These are phyloP conservation scores for Mycena rebaudengoi DNA, from an alignment of 768 basidiomycete species.

Conservation along the genomic window DNA sequence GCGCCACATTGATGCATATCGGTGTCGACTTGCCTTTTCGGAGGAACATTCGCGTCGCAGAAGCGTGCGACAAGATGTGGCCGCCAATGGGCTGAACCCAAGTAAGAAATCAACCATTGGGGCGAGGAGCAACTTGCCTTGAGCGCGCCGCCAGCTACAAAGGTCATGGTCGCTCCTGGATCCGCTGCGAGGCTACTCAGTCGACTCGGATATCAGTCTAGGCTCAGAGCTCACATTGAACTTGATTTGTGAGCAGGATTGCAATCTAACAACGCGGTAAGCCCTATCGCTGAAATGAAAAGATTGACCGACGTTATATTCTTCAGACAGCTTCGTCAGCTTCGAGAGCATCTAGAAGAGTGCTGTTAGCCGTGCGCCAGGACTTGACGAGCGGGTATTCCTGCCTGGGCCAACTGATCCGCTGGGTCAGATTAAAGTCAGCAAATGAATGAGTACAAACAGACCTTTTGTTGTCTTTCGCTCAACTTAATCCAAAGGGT, in stretches of 20 bases:
- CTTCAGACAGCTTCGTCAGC: conserved; percentile 90
- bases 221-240: conserved; percentile 66
- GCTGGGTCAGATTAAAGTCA: not conserved
- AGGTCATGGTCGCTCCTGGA: conserved; percentile 94
- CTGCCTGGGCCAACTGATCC: conserved; percentile 82
- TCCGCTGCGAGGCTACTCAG: conserved; percentile 63
- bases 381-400: not conserved
- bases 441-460: conserved; percentile 17
- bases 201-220: not conserved
- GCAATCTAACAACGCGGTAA: conserved; percentile 64
- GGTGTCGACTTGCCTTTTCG: conserved; percentile 71
- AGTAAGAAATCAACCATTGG: conserved; percentile 24
- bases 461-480: conserved; percentile 90
- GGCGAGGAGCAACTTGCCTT: conserved; percentile 65
- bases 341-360: conserved; percentile 83
- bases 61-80: conserved; percentile 88
- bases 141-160: conserved; percentile 91
- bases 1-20: not conserved
- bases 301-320: conserved; percentile 74
- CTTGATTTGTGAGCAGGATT: conserved; percentile 92
- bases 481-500: conserved; percentile 92
- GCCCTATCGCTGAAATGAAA: not conserved
- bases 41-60: conserved; percentile 86
- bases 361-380: not conserved
- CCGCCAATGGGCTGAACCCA: conserved; percentile 74